Base-by-base conservation (phyloP, 1,284 basidiomycete species). In the Leccinum variabile region DNA sequence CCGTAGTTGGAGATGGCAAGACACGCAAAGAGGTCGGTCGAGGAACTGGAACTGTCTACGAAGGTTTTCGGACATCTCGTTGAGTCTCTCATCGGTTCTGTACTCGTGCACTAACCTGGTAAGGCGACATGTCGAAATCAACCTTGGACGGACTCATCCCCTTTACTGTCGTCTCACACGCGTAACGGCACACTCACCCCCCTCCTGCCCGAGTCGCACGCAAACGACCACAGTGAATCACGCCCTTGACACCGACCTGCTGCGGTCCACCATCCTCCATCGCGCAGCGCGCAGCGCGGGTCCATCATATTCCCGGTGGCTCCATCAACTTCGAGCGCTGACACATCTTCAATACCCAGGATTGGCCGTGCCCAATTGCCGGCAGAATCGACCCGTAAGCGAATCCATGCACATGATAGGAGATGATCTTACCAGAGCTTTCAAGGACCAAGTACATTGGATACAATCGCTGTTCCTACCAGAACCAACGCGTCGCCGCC, bases 281-380 rank as follows among this genome's bases (percentile, higher is more conserved):
- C 85, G 88, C 59, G 81, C 81, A 6, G 18, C 18, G 18, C 18
- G 18, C 18, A 22, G 69, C 67, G 35, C 87, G 88, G 13, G 79
- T 89, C 53, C 89, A 92, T 68, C 91, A 95, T 70, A 90, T 97
- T 68, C 95, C 97, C 0, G 97, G 97, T 25, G 97, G 97, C 5
- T 91, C 95, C 49, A 88, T 99, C 74, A 99, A 99, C 79, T 99
- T 99, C 75, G 93, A 94, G 77, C 91, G 97, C 49, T 99, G 18
- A 22, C 18, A 22, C 18, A 22, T 22, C 18, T 22, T 22, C 18
- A 22, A 22, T 22, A 22, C 18, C 18, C 18, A 22, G 18, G 18
- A 22, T 22, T 22, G 18, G 18, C 18, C 18, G 18, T 22, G 18
- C 18, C 18, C 18, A 22, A 22, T 22, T 22, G 18, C 18, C 18